Evolutionary conservation across 2,329 filamentous ascomycete genomes (phyloP), one percentile per base, ranked within the genome.

Genomic region (Colletotrichum ledebouriae): DNA sequence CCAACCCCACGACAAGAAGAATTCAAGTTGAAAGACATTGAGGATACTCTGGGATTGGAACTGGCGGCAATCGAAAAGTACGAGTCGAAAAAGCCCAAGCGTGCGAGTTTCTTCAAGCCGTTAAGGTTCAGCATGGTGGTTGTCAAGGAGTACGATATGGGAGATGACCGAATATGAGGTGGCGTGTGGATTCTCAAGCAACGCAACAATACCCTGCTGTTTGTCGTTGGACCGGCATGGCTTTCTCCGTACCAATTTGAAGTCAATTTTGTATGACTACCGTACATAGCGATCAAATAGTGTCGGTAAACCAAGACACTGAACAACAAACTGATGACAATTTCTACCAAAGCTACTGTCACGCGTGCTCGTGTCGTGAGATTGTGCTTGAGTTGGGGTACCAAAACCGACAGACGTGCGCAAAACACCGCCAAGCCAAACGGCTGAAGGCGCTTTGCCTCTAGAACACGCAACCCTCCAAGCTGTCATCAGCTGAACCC

Each of bases 21-120:
- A 3, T 65, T 65, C 55, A 65, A 56, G 11, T 20, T 29, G 15
- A 34, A 37, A 6, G 47, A 59, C n/a, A 25, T 65, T 1, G 49
- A 68, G 15, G 63, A 39, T 11, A 17, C 41, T 1, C 20, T 49
- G 13, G 34, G 39, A 2, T 5, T 59, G 10, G 65, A 68, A 7
- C 12, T 68, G 13, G 57, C 39, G 10, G 47, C 34, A 0, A 62
- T 62, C 6, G 49, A 62, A 29, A 62, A 55, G 41, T 56, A 62
- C 59, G 59, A 62, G 11, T 39, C 49, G 6, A 56, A 47, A 37
- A 41, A 29, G 3, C 39, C n/a, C 7, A 56, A 59, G 17, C 49
- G 29, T 33, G 11, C 33, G 11, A 50, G 33, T 12, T 49, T 37
- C 4, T 7, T n/a, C 10, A 55, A 29, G 6, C 33, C 41, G 15